These are phyloP conservation scores for Ceratocystiopsis sp. DNA, from an alignment of 2,329 filamentous ascomycete genomes.

Conservation along the genomic window DNA sequence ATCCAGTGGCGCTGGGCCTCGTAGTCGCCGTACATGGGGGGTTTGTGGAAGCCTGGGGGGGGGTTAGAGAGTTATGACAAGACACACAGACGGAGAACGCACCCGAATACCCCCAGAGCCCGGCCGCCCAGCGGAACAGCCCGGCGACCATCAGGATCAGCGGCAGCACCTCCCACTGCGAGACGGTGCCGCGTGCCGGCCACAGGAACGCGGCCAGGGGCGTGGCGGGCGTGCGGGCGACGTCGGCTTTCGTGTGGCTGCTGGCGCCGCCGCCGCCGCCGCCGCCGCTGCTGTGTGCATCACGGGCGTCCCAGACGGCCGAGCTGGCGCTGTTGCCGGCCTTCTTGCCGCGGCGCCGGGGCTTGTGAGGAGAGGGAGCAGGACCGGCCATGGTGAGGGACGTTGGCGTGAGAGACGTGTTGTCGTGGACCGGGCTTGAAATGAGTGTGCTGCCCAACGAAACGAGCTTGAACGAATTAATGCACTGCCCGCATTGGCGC, in stretches of 20 bases:
- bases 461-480: no score
- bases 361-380: constrained; percentile 38
- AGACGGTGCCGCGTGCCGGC: constrained; percentile 68
- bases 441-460: no score
- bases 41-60: constrained; percentile 46
- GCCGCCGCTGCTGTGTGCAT: constrained; percentile 1
- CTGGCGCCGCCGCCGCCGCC: no score
- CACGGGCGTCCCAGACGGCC: constrained; percentile 1
- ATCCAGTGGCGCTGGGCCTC: constrained; percentile 98
- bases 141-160: constrained; percentile 79
- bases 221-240: constrained; percentile 53
- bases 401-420: not conserved
- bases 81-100: no score
- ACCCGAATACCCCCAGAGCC: constrained; percentile 93
- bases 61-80: not conserved
- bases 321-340: constrained; percentile 19
- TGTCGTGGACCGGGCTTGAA: no score
- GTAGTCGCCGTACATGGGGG: constrained; percentile 92
- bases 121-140: constrained; percentile 82
- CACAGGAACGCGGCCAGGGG: constrained; percentile 88
- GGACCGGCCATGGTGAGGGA: constrained; percentile 26
- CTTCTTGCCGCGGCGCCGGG: constrained; percentile 40
- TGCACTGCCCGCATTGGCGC: no score
- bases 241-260: constrained; percentile 21
- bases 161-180: constrained; percentile 84